phyloP scores from a whole-genome alignment of 139 green algal genomes.

The Volvox reticuliferus region DNA sequence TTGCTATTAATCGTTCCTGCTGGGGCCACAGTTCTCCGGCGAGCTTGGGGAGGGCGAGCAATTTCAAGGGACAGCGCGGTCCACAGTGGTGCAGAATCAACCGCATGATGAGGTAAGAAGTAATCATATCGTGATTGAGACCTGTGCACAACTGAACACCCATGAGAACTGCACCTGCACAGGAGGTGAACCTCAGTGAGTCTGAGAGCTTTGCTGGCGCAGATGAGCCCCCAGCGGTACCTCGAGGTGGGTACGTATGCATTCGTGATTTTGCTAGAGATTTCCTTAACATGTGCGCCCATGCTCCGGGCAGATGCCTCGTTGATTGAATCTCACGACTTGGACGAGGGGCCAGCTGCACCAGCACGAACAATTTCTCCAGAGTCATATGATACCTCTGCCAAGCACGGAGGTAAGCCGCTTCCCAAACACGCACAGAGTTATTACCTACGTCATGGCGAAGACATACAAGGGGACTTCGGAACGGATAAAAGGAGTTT shows the following conservation, averaged over 20 bases:
- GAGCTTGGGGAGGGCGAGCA: constrained; percentile 33
- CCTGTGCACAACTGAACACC: not conserved
- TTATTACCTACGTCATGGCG: too few relatives aligned
- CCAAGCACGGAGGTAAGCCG: constrained; percentile 10
- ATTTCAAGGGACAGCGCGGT: constrained; percentile 46
- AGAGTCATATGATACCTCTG: not conserved
- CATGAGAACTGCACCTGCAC: not conserved
- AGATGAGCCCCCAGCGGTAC: constrained; percentile 54
- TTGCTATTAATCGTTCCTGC: not conserved
- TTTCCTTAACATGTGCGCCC: not conserved
- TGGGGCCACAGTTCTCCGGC: not conserved
- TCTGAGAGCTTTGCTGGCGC: constrained; percentile 60
- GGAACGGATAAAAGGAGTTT: too few relatives aligned
- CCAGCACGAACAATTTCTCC: constrained; percentile 38
- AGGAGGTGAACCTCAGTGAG: constrained; percentile 72
- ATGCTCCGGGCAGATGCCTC: constrained; percentile 41
- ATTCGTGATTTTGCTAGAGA: not conserved
- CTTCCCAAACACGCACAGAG: not conserved
- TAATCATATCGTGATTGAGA: not conserved
- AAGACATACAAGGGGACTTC: too few relatives aligned
- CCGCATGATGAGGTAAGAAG: constrained; percentile 69
- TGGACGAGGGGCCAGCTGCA: constrained; percentile 46
- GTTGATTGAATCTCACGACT: constrained; percentile 63
- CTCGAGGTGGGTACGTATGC: constrained; percentile 1
- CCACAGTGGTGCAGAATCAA: constrained; percentile 66